These are phyloP conservation scores for Bruguiera hainesii DNA, from an alignment of 441 rosid genomes.

Conservation along the genomic window DNA sequence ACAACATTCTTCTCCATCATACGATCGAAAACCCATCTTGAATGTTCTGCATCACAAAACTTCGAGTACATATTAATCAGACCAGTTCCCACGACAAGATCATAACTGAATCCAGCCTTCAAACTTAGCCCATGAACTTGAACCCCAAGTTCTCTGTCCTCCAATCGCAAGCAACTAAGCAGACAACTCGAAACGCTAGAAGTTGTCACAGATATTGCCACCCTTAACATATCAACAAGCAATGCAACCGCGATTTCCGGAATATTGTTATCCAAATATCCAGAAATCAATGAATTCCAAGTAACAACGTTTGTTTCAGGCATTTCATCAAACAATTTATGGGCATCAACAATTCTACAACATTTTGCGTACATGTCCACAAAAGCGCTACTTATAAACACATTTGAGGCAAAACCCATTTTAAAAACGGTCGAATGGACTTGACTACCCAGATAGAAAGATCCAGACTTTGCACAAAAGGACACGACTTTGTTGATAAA, in stretches of 20 bases:
- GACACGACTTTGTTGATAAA: slow-evolving; percentile 28
- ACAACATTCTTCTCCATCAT: slow-evolving; percentile 26
- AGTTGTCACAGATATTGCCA: slow-evolving; percentile 13
- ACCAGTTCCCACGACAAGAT: slow-evolving; percentile 33
- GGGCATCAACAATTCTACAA: slow-evolving; percentile 19
- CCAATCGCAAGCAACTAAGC: slow-evolving; percentile 30
- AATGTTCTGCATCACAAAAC: slow-evolving; percentile 21
- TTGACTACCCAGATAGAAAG: slow-evolving; percentile 22
- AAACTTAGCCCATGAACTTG: slow-evolving; percentile 31
- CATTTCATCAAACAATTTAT: slow-evolving; percentile 47
- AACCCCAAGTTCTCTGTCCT: slow-evolving; percentile 22
- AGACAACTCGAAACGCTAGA: slow-evolving; percentile 21
- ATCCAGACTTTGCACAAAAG: slow-evolving; percentile 21
- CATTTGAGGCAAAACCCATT: slow-evolving; percentile 30
- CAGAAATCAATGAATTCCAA: slow-evolving; percentile 63
- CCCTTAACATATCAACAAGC: slow-evolving; percentile 25
- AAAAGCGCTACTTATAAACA: slow-evolving; percentile 28
- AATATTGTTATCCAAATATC: slow-evolving; percentile 28
- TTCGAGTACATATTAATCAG: slow-evolving; percentile 35
- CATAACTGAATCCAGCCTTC: slow-evolving; percentile 34
- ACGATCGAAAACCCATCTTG: slow-evolving; percentile 26
- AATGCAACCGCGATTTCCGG: slow-evolving; percentile 43
- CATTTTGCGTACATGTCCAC: slow-evolving; percentile 27
- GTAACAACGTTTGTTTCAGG: slow-evolving; percentile 42
- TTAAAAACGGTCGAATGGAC: slow-evolving; percentile 28